Evolutionary conservation across 805 yeast species (phyloP).

Genomic region (Lipomyces orientalis): DNA sequence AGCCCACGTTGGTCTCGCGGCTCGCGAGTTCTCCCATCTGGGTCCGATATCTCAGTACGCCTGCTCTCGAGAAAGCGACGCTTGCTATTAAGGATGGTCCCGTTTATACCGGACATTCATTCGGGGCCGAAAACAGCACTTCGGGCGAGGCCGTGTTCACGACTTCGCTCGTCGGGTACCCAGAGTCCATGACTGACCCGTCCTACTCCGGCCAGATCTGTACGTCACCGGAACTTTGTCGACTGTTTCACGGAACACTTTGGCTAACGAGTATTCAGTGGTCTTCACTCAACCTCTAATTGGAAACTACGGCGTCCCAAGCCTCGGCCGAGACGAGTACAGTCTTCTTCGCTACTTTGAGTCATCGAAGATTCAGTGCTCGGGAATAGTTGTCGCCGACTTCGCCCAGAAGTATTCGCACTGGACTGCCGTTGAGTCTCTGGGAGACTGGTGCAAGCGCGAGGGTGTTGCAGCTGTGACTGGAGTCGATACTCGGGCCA

Average conservation of each 20-base stretch:
- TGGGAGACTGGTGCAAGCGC: conserved; percentile 94
- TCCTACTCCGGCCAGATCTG: conserved; percentile 94
- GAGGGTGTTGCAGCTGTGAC: conserved; percentile 96
- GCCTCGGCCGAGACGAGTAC: conserved; percentile 80
- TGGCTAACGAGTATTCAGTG: conserved; percentile 44
- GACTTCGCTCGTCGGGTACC: conserved; percentile 99
- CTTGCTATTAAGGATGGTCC: conserved; percentile 39
- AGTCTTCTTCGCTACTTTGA: conserved; percentile 89
- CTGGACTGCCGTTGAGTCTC: conserved; percentile 98
- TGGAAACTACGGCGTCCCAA: conserved; percentile 98
- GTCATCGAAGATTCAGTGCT: conserved; percentile 87
- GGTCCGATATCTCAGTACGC: conserved; percentile 12
- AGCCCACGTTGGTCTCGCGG: neutral
- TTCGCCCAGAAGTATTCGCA: conserved; percentile 96
- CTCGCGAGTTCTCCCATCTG: conserved; percentile 4
- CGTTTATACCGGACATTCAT: conserved; percentile 85
- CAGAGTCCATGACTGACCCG: conserved; percentile 97
- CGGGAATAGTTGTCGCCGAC: conserved; percentile 95
- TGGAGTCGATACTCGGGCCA: conserved; percentile 96
- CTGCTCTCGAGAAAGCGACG: conserved; percentile 24
- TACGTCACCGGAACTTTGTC: conserved; percentile 13
- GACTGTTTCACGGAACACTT: neutral
- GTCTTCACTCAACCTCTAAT: conserved; percentile 96
- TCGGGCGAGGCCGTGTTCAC: conserved; percentile 99
- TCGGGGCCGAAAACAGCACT: conserved; percentile 86